Evolutionary conservation across 768 basidiomycete species (phyloP).

Genomic region (Kondoa subrosea): DNA sequence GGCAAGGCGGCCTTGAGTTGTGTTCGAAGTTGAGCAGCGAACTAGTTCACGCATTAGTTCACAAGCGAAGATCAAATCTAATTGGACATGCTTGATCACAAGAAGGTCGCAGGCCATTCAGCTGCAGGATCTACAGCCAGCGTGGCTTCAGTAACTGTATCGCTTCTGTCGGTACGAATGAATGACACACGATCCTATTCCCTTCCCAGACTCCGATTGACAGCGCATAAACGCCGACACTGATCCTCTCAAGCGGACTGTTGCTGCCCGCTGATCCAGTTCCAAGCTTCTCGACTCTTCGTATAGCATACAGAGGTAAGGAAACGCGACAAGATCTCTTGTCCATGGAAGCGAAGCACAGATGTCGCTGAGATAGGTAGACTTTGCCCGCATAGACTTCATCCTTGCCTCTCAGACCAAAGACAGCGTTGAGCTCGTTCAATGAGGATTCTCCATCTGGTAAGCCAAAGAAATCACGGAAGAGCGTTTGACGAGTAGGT

Average conservation of each 20-base stretch:
- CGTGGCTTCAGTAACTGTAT: not conserved
- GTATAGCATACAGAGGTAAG: conserved; percentile 74
- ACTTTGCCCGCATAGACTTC: conserved; percentile 53
- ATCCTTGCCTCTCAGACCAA: conserved; percentile 20
- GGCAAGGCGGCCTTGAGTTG: conserved; percentile 75
- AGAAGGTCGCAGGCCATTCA: conserved; percentile 80
- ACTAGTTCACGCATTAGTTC: conserved; percentile 47
- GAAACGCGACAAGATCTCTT: conserved; percentile 82
- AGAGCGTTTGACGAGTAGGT: conserved; percentile 14
- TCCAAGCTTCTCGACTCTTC: conserved; percentile 84
- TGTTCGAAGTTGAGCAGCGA: conserved; percentile 74
- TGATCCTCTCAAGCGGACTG: conserved; percentile 18
- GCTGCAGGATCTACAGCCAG: conserved; percentile 48
- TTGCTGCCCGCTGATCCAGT: conserved; percentile 35
- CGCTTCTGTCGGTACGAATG: conserved; percentile 3
- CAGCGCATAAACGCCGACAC: conserved; percentile 89
- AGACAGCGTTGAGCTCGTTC: conserved; percentile 26
- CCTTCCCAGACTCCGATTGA: conserved; percentile 88
- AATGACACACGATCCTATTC: conserved; percentile 55
- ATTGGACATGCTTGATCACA: too few species aligned
- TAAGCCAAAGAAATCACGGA: conserved; percentile 24
- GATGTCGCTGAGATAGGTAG: conserved; percentile 69
- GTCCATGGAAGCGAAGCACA: conserved; percentile 78
- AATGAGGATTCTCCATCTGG: conserved; percentile 24
- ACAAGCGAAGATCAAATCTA: conserved; percentile 6